These are phyloP conservation scores for Schwanniomyces vanrijiae DNA, from an alignment of 805 yeast species.

Conservation along the genomic window DNA sequence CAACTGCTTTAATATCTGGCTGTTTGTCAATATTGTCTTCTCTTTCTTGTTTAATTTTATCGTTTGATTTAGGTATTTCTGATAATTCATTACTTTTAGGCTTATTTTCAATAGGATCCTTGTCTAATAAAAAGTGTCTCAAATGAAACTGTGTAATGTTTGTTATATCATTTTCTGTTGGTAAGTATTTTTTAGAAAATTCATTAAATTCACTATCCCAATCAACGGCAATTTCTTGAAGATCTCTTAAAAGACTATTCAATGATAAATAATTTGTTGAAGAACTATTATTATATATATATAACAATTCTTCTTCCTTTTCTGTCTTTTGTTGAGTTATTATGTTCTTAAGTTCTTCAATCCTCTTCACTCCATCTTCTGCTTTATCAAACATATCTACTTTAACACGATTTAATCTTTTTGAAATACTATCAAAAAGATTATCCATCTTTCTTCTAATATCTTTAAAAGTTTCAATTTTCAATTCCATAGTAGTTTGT, in stretches of 20 bases:
- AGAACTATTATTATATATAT: slow-evolving; percentile 52
- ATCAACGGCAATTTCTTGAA: slow-evolving; percentile 78
- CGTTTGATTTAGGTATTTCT: slow-evolving; percentile 8
- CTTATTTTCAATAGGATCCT: slow-evolving; percentile 26
- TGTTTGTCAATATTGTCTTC: slow-evolving; percentile 1
- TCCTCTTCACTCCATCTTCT: slow-evolving; percentile 62
- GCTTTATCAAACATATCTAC: slow-evolving; percentile 68
- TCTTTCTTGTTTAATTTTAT: slow-evolving; percentile 4
- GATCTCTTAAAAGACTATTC: slow-evolving; percentile 64
- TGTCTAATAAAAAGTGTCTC: slow-evolving; percentile 67
- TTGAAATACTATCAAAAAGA: slow-evolving; percentile 73
- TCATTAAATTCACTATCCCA: slow-evolving; percentile 86
- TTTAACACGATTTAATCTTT: slow-evolving; percentile 74
- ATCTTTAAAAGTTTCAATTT: slow-evolving; percentile 57
- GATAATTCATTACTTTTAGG: slow-evolving; percentile 18
- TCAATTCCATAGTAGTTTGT: slow-evolving; percentile 63
- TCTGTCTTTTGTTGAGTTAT: slow-evolving; percentile 51
- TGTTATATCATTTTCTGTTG: slow-evolving; percentile 90
- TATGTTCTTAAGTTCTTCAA: slow-evolving; percentile 56
- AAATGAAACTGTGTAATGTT: slow-evolving; percentile 87
- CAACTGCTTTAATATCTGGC: neutral
- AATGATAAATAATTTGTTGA: slow-evolving; percentile 69
- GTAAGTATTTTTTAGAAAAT: slow-evolving; percentile 77
- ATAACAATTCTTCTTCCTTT: slow-evolving; percentile 46
- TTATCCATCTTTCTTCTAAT: slow-evolving; percentile 52